Base-by-base conservation (phyloP, 768 basidiomycete genomes). In the Clitopilus passeckerianus region DNA sequence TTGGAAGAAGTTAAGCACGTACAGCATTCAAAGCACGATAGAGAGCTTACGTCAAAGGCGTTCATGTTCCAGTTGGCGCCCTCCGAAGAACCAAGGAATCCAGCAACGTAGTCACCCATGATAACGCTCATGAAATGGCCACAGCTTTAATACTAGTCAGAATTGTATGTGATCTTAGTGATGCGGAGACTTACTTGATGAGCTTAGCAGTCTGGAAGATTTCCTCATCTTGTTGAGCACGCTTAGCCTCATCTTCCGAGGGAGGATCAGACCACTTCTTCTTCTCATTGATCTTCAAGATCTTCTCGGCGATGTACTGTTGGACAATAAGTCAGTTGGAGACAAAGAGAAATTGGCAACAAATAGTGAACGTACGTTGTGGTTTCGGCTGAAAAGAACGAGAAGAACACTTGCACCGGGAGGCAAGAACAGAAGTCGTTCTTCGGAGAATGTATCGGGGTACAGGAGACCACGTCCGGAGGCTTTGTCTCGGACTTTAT, bases 61-160 rank as follows among this genome's bases (percentile, higher is more conserved):
- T 79, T 74, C 74, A 84, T 78, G 53, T 75, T 76, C 82, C 82
- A 85, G 41, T 74, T 71, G 60, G 70, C 73, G 18, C 82, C 84
- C 59, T 84, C 81, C 6, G 75, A 75, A 5, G 80, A 72, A 4
- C 83, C 84, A 5, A 86, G 71, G 72, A 85, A 85, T 7, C 80
- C 80, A 5, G 82, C 78, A 34, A 84, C 83, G 63, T 86, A 86
- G 68, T 84, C 84, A n/a, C 78, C 79, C 63, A 84, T 74, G 65
- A 83, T 79, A 50, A 78, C 67, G 59, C 76, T 74, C 74, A 83
- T 81, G 67, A 84, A 84, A 64, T 83, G 81, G 8, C 81, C 81
- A 59, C 81, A 77, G 63, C 76, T 79, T 69, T 10, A 20, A 50
- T 22, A 30, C 46, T 5, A 18, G 18, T 50, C 46, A 50, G 22